phyloP scores from a whole-genome alignment of 768 basidiomycete genomes.

The Panaeolus papilionaceus region DNA sequence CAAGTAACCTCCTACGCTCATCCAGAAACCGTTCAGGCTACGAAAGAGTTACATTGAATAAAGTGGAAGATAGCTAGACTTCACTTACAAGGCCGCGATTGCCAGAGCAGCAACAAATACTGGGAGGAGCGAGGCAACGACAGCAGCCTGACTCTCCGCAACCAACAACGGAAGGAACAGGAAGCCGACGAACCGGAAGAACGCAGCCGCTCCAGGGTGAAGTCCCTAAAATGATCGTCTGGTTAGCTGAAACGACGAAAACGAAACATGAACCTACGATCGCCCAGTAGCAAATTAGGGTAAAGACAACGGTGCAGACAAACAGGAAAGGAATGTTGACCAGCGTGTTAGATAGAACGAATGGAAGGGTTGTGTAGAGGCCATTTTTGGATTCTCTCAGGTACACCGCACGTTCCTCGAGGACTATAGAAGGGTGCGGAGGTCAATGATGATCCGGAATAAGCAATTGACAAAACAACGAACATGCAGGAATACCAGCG shows the following conservation, averaged over 20 bases:
- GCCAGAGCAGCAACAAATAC: conserved; percentile 68
- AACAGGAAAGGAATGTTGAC: conserved; percentile 62
- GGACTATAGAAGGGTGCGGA: conserved; percentile 35
- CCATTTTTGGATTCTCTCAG: conserved; percentile 64
- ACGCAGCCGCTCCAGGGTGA: conserved; percentile 50
- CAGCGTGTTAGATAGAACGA: conserved; percentile 59
- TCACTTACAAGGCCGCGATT: conserved; percentile 50
- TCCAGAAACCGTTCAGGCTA: conserved; percentile 61
- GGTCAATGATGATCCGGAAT: neutral
- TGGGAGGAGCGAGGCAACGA: conserved; percentile 57
- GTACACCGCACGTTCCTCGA: conserved; percentile 65
- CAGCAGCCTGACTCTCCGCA: conserved; percentile 57
- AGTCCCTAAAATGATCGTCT: conserved; percentile 42
- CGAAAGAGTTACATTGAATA: neutral
- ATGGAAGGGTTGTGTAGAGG: conserved; percentile 58
- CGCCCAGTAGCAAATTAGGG: conserved; percentile 57
- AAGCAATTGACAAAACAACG: conserved; percentile 16
- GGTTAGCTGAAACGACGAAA: neutral
- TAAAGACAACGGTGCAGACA: conserved; percentile 51
- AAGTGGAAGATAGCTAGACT: neutral
- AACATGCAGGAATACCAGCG: conserved; percentile 62
- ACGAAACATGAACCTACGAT: conserved; percentile 40
- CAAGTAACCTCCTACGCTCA: conserved; percentile 59
- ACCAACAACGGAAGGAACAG: conserved; percentile 59
- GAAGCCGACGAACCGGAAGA: conserved; percentile 62